phyloP scores from a whole-genome alignment of 306 rosid genomes.

The Casuarina equisetifolia region DNA sequence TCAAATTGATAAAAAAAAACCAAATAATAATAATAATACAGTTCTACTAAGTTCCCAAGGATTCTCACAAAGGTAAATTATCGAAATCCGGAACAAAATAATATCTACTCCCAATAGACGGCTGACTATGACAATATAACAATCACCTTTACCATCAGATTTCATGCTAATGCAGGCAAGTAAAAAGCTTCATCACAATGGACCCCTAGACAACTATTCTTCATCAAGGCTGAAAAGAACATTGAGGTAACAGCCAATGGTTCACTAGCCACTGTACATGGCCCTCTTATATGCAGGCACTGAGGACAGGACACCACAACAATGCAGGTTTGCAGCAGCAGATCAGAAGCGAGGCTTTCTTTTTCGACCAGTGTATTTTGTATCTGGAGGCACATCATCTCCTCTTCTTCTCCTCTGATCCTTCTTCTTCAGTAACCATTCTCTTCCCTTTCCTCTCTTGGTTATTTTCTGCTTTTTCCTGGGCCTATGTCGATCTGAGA shows the following conservation, averaged over 20 bases:
- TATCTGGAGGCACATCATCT: conserved; percentile 64
- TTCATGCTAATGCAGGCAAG: neutral
- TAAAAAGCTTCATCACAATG: neutral
- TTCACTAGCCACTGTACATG: neutral
- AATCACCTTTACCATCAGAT: neutral
- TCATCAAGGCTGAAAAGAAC: neutral
- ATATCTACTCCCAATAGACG: neutral
- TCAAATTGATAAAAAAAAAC: neutral
- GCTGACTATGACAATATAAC: neutral
- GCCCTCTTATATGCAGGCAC: neutral
- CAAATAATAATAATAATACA: neutral
- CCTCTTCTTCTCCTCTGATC: conserved; percentile 93
- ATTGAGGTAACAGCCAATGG: neutral
- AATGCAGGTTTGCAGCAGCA: neutral
- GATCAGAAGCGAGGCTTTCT: conserved; percentile 74
- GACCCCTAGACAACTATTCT: neutral
- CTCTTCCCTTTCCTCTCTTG: conserved; percentile 68
- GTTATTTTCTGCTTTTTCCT: conserved; percentile 60
- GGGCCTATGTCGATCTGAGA: conserved; percentile 80
- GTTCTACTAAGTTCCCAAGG: neutral
- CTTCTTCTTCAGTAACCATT: conserved; percentile 85
- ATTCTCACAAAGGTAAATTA: neutral
- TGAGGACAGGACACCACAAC: neutral
- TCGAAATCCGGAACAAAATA: neutral
- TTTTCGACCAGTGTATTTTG: conserved; percentile 85